Conservation (phyloP, 2,329 filamentous ascomycete genomes). For the Stachybotrys chlorohalonatus region DNA sequence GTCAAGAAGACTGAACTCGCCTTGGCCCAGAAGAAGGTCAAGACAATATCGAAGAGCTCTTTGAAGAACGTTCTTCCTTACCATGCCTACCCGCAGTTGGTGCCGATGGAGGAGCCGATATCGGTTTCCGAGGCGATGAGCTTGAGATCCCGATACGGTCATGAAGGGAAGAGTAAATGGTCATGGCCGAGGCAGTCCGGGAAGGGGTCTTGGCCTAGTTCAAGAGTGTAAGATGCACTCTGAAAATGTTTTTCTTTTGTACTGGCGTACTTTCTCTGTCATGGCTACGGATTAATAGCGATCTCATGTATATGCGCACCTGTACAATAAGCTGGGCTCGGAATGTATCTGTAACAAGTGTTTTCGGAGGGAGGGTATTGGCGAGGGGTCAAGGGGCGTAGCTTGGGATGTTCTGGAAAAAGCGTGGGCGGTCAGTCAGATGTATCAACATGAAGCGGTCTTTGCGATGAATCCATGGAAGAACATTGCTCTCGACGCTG, state of each 20-base stretch:
- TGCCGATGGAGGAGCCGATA: conserved; percentile 25
- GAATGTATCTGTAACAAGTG: neutral
- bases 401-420: neutral
- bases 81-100: conserved; percentile 19
- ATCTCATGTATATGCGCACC: too few relatives aligned
- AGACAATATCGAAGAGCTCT: conserved; percentile 12
- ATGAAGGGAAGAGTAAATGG: conserved; percentile 15
- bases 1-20: conserved; percentile 28
- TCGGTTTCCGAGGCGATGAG: conserved; percentile 24
- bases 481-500: too few relatives aligned
- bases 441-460: neutral
- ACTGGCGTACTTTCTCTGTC: neutral
- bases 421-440: neutral
- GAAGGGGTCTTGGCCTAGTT: conserved; percentile 14
- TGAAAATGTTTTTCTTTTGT: conserved; percentile 1
- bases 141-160: conserved; percentile 8
- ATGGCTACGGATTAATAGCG: too few relatives aligned
- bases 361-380: neutral
- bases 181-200: conserved; percentile 11
- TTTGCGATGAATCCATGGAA: neutral
- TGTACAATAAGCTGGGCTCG: too few relatives aligned
- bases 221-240: conserved; percentile 12
- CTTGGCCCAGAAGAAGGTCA: conserved; percentile 11
- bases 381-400: neutral
- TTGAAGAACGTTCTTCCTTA: conserved; percentile 27